Conservation (phyloP, 2,329 filamentous ascomycete species). For the Sporothrix euskadiensis region DNA sequence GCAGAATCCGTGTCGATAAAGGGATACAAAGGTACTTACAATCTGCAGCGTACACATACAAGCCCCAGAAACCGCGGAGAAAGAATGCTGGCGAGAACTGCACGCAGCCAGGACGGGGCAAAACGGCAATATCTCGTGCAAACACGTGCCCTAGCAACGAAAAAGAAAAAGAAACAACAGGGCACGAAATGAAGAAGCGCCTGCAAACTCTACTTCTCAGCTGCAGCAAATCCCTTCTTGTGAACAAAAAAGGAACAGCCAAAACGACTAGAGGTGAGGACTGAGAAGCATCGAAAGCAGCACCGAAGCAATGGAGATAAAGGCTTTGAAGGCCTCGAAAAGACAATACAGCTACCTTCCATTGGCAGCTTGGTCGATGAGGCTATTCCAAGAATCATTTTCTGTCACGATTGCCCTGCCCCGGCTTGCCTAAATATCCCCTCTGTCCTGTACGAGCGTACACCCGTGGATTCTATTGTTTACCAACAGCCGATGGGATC, state of each 20-base stretch:
- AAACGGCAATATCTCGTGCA: neutral
- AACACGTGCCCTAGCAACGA: neutral
- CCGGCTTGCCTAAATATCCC: neutral
- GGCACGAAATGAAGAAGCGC: neutral
- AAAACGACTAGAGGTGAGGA: neutral
- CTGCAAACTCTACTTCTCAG: neutral
- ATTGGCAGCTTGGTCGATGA: neutral
- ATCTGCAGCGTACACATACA: neutral
- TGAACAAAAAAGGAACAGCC: neutral
- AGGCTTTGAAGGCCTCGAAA: neutral
- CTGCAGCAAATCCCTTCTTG: neutral
- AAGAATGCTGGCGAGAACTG: neutral
- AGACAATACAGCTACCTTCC: neutral
- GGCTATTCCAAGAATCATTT: neutral
- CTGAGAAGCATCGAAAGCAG: neutral
- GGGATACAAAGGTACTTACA: neutral
- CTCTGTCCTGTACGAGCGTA: neutral
- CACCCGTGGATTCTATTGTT: neutral
- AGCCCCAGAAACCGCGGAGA: neutral
- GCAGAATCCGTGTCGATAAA: neutral
- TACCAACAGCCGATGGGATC: slow-evolving; percentile 2
- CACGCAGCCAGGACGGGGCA: neutral
- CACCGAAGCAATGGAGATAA: slow-evolving; percentile 1
- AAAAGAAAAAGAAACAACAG: neutral
- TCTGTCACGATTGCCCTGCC: neutral